Base-by-base conservation (phyloP, 352 stramenopile genomes). In the Phytopythium litorale region DNA sequence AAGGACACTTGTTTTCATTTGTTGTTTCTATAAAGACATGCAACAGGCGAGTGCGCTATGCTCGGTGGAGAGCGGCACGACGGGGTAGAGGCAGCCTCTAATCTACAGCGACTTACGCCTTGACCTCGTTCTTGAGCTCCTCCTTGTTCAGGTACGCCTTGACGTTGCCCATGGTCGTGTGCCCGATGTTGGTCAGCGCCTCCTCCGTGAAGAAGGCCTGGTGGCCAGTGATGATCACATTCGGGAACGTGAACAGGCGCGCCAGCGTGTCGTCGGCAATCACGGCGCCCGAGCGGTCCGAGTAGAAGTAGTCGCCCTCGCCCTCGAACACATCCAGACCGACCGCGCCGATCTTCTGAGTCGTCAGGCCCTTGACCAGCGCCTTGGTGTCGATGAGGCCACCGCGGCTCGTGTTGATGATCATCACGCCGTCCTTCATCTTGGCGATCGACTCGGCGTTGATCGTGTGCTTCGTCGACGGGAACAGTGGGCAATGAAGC, bases 351-450 rank as follows among this genome's bases (percentile, higher is more conserved):
- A 98, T 88, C 55, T 94, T 88, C 50, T 84, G 73, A 15, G 71
- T 75, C 66, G 96, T 85, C 38, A 97, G 75, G 16, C 81, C 88
- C 46, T 81, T 64, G 28, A 97, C 77, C 0, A 98, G 67, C 7
- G 87, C 83, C 13, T 76, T 78, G 18, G 88, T 97, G 64, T 97
- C 83, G 40, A 97, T 84, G 8, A 97, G 67, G 18, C 84, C 88
- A 54, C 92, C 91, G 58, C 89, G 88, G 30, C 81, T 91, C 15
- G 88, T 96, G 67, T 97, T 98, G 66, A 98, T 97, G 13, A 98
- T 66, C 64, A 95, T 85, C 4, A 97, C 87, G 18, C 81, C 74
- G 18, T 91, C 63, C 72, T 97, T 97, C 72, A 98, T 92, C 71
- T 92, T 84, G 13, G 70, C 65, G 50, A 98, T 83, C 53, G 82